phyloP scores from a whole-genome alignment of 805 yeast genomes.

The Kregervanrija pseudodelftensis region DNA sequence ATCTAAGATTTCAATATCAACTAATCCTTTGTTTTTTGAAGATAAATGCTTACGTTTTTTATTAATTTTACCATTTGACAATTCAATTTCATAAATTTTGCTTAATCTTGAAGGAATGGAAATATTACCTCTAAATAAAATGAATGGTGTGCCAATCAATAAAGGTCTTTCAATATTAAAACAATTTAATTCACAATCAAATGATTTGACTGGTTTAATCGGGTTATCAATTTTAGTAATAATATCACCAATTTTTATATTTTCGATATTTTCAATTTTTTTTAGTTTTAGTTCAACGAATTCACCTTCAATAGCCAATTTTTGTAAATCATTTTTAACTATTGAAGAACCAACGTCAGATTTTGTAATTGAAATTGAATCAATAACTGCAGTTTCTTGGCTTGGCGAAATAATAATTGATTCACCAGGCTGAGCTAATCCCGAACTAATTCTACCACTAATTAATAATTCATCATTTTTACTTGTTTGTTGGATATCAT shows the following conservation, averaged over 20 bases:
- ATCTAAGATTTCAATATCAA: constrained; percentile 44
- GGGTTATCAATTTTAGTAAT: constrained; percentile 28
- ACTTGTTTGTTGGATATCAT: constrained; percentile 48
- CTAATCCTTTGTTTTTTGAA: constrained; percentile 52
- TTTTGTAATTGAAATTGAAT: constrained; percentile 23
- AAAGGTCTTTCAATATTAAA: constrained; percentile 70
- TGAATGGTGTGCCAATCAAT: constrained; percentile 70
- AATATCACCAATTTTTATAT: constrained; percentile 62
- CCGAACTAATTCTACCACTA: constrained; percentile 62
- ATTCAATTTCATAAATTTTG: constrained; percentile 31
- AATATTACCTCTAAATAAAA: constrained; percentile 69
- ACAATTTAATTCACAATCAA: constrained; percentile 49
- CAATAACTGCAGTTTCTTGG: constrained; percentile 36
- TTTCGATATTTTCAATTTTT: constrained; percentile 29
- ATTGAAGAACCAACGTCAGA: constrained; percentile 18
- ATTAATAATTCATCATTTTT: constrained; percentile 45
- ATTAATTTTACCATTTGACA: constrained; percentile 33
- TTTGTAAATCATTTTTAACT: constrained; percentile 13
- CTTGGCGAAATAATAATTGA: constrained; percentile 51
- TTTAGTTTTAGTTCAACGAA: constrained; percentile 40
- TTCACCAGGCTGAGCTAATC: constrained; percentile 67
- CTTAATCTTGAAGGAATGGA: constrained; percentile 62
- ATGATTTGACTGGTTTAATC: constrained; percentile 40
- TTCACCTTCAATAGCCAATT: constrained; percentile 47
- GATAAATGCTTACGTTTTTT: constrained; percentile 51